phyloP scores from a whole-genome alignment of 768 basidiomycete genomes.

The Hygrocybe punicea region DNA sequence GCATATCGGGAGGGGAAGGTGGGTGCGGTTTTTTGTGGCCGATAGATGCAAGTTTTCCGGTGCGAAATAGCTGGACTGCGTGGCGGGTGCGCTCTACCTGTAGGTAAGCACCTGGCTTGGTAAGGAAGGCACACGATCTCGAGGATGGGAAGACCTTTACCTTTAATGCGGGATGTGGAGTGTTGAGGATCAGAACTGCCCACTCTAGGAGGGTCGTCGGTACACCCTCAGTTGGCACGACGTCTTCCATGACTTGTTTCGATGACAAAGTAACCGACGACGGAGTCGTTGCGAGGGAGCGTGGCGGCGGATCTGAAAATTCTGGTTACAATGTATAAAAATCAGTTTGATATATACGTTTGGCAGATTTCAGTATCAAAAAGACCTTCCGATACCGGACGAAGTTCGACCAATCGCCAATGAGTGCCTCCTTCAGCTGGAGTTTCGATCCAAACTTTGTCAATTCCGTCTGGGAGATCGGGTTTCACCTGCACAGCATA shows the following conservation, averaged over 20 bases:
- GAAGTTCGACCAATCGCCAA: conserved; percentile 64
- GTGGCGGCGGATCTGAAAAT: conserved; percentile 66
- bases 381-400: conserved; percentile 68
- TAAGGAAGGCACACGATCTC: neutral
- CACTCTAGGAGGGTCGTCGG: conserved; percentile 74
- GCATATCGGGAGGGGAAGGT: conserved; percentile 58
- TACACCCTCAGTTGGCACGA: conserved; percentile 47
- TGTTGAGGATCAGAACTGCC: conserved; percentile 76
- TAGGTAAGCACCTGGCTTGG: neutral
- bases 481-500: conserved; percentile 53
- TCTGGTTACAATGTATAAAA: conserved; percentile 27
- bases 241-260: conserved; percentile 36
- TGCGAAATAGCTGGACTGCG: conserved; percentile 65
- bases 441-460: conserved; percentile 57
- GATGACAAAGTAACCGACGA: conserved; percentile 1
- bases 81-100: conserved; percentile 68
- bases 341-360: neutral
- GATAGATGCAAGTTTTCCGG: conserved; percentile 63
- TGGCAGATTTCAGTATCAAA: neutral
- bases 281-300: conserved; percentile 2
- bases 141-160: conserved; percentile 25
- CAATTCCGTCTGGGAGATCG: conserved; percentile 36
- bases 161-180: conserved; percentile 64
- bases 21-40: conserved; percentile 52
- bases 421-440: conserved; percentile 50